Conservation (phyloP, 2,329 filamentous ascomycete species). For the Cercospora janseana region DNA sequence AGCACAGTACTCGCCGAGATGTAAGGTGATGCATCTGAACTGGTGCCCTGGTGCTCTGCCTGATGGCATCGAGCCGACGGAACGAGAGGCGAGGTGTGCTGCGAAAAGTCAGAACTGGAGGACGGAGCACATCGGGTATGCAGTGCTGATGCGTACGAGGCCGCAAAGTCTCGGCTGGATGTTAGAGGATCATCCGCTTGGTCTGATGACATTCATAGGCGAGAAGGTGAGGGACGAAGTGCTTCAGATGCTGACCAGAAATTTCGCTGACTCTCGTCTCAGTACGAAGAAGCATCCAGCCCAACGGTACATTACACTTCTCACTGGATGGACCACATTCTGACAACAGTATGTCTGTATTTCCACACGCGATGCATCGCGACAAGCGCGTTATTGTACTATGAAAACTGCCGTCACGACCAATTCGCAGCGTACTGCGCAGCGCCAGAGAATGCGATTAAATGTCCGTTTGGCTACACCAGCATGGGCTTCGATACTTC, state of each 20-base stretch:
- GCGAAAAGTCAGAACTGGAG: conserved; percentile 39
- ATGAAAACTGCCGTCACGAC: conserved; percentile 42
- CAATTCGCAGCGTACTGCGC: conserved; percentile 41
- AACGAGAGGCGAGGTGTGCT: conserved; percentile 38
- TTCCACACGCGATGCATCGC: conserved; percentile 43
- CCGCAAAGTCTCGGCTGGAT: conserved; percentile 47
- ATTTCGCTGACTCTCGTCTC: neutral
- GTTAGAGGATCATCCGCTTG: conserved; percentile 46
- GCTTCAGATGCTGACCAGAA: neutral
- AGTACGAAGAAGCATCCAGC: conserved; percentile 41
- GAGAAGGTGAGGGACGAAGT: conserved; percentile 38
- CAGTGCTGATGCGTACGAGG: conserved; percentile 44
- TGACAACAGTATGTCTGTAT: conserved; percentile 39
- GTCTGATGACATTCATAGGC: conserved; percentile 46
- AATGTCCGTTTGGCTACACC: conserved; percentile 41
- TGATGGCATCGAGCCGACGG: conserved; percentile 33
- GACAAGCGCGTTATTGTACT: conserved; percentile 41
- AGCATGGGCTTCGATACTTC: conserved; percentile 42
- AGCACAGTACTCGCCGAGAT: conserved; percentile 37
- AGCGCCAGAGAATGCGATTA: conserved; percentile 40
- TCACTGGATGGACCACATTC: conserved; percentile 37
- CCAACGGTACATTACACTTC: conserved; percentile 37
- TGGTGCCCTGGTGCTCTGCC: conserved; percentile 43
- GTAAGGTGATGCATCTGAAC: conserved; percentile 45
- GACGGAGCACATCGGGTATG: conserved; percentile 45